phyloP scores from a whole-genome alignment of 768 basidiomycete genomes.

The Rhodotorula diobovata region DNA sequence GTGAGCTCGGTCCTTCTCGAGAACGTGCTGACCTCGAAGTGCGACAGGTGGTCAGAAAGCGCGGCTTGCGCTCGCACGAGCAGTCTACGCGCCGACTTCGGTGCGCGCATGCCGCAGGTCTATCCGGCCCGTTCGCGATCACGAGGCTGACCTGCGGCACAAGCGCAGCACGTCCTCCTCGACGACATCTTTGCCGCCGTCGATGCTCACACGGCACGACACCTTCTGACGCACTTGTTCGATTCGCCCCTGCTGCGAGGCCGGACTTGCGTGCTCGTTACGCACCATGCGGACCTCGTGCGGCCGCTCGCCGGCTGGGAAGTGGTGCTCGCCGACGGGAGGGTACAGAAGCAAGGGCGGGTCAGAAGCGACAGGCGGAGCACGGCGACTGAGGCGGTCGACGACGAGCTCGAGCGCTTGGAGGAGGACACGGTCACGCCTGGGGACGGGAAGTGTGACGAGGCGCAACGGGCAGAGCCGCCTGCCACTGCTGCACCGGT shows the following conservation, averaged over 20 bases:
- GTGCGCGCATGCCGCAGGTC: not conserved
- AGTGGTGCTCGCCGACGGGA: constrained; percentile 26
- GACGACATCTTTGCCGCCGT: constrained; percentile 42
- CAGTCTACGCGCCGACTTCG: constrained; percentile 78
- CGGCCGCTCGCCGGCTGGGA: constrained; percentile 58
- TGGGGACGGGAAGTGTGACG: not conserved
- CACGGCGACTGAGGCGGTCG: not conserved
- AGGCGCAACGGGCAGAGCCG: not conserved
- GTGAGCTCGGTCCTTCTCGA: not conserved
- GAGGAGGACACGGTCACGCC: not conserved
- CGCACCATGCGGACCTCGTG: constrained; percentile 88
- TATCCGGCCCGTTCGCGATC: too few species aligned
- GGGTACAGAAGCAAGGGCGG: not conserved
- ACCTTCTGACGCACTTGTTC: constrained; percentile 53
- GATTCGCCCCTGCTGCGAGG: constrained; percentile 67
- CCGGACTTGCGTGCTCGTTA: constrained; percentile 79
- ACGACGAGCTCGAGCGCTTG: not conserved
- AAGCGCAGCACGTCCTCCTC: constrained; percentile 21
- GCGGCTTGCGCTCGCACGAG: constrained; percentile 64
- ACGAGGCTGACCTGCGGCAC: not conserved
- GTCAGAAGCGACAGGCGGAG: not conserved
- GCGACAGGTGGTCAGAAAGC: constrained; percentile 32
- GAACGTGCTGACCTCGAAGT: not conserved
- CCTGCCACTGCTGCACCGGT: not conserved
- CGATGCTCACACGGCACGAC: constrained; percentile 65